Base-by-base conservation (phyloP, 306 rosid species). In the Senna siamea region DNA sequence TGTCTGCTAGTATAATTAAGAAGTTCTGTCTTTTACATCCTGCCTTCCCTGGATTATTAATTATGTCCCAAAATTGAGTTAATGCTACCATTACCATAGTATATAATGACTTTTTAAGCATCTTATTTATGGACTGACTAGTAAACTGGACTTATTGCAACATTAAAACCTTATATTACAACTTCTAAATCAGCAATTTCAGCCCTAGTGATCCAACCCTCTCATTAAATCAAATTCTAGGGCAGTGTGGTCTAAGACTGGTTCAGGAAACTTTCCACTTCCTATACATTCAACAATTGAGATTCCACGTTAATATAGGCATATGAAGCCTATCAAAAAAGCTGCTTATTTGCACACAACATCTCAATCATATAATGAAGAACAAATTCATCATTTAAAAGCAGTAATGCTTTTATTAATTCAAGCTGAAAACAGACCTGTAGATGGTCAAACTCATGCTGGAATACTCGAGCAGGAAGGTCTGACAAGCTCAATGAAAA, bases 381-480 rank as follows among this genome's bases (percentile, higher is more conserved):
- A 76, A 58, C 6, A 46, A n/a, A 41, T 5, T 47, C 26, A 59
- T 74, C 7, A 43, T 19, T 53, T n/a, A 47, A 30, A 55, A 73
- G 17, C 26, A 48, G 66, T 7, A 23, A 68, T 13, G 4, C 30
- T 51, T 55, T 47, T 20, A 38, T 73, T 35, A 69, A 59, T 48
- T 22, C n/a, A 47, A 48, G 75, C 63, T 30, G 40, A 80, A 76
- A 70, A 43, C 61, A 48, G 55, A 91, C 98, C 94, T 88, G 86
- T 82, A 94, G 78, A 84, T 94, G 98, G 76, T 94, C 97, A 76
- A 85, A 94, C 74, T 94, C 98, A 73, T 94, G 98, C 86, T 91
- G 98, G 82, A 94, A 94, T 22, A 94, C 84, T 44, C 98, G 84
- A 14, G 98, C 97, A 68, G 93, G 94, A 84, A 94, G 97, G 28